Percentiles rank a stretch among this genome's conserved stretches.
Conservation (phyloP, 2,329 filamentous ascomycete species). For the Aspergillus brunneoviolaceus region DNA sequence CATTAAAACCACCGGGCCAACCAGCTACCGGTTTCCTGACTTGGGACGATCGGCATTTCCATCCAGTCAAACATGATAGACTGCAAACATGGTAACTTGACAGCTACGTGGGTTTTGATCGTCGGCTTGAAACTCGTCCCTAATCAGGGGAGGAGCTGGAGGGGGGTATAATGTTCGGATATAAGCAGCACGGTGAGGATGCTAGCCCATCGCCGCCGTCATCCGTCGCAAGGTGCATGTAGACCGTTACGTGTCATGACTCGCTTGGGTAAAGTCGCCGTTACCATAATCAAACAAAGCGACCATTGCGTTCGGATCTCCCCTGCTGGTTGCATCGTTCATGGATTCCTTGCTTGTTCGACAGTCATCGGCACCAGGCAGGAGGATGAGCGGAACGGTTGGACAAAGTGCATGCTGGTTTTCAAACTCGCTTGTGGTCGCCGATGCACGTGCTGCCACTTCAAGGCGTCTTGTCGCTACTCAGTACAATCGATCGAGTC, state of each 20-base stretch:
- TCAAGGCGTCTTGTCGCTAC: no score
- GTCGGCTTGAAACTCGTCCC: not conserved
- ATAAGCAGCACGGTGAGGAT: not conserved
- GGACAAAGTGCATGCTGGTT: not conserved
- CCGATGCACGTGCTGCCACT: not conserved
- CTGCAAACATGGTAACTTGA: not conserved
- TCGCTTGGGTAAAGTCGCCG: conserved; percentile 25
- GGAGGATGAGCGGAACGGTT: not conserved
- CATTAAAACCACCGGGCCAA: not conserved
- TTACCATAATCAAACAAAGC: conserved; percentile 1
- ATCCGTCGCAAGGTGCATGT: not conserved
- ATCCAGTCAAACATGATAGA: not conserved
- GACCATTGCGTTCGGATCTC: not conserved
- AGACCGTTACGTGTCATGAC: conserved; percentile 35
- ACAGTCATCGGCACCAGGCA: not conserved
- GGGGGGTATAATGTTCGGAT: not conserved
- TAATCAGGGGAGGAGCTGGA: not conserved
- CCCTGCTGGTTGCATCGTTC: not conserved
- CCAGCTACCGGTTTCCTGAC: not conserved
- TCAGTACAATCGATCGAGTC: not conserved
- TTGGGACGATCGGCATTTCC: conserved; percentile 2
- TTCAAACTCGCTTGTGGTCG: not conserved
- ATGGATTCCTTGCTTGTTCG: not conserved
- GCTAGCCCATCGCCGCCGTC: not conserved
- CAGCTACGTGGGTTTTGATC: not conserved